Evolutionary conservation across 2,329 filamentous ascomycete genomes (phyloP), one percentile per base, ranked within the genome.

Genomic region (Metarhizium guizhouense): DNA sequence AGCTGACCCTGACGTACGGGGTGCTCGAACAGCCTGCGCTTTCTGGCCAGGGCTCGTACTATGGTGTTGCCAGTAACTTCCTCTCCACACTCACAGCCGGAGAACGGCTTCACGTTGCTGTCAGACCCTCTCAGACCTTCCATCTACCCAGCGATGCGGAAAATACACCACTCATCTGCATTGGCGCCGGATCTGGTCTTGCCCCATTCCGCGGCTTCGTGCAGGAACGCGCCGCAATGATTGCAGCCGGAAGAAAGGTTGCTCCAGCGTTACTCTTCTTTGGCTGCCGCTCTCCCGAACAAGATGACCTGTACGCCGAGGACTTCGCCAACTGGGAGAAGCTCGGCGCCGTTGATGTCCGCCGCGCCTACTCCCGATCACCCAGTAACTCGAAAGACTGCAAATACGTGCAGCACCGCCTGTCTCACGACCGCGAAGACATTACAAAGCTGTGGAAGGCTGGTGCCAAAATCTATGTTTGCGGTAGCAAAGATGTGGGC

Each of bases 1-100:
- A 75, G 56, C 79, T 80, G 52, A 84, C 85, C 0, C 76, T 92
- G 30, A 90, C 86, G 3, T 90, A 87, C 71, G 78, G 79, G 3
- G 78, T 91, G 1, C 76, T 88, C 52, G 77, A 85, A 51, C 74
- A 74, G 2, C 78, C 80, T 0, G 78, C 83, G 0, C 71, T 77
- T 11, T 74, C 77, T 2, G 74, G 74, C 52, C 74, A 74, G 53
- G 76, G 77, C 13, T 69, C 71, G 10, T 76, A 82, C 68, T 64
- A 80, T 6, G 85, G 85, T 52, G 83, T 86, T 1, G 81, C 84
- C 2, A 82, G 81, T 0, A 80, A 73, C 55, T 87, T 84, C 67
- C 76, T 88, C 10, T 74, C 79, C 2, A 70, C 72, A 0, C 73
- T 84, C 0, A 66, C 67, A 3, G 51, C 69, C 0, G 70, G 70